Evolutionary conservation across 2,329 filamentous ascomycete species (phyloP).

Genomic region (Ambrosiella xylebori): DNA sequence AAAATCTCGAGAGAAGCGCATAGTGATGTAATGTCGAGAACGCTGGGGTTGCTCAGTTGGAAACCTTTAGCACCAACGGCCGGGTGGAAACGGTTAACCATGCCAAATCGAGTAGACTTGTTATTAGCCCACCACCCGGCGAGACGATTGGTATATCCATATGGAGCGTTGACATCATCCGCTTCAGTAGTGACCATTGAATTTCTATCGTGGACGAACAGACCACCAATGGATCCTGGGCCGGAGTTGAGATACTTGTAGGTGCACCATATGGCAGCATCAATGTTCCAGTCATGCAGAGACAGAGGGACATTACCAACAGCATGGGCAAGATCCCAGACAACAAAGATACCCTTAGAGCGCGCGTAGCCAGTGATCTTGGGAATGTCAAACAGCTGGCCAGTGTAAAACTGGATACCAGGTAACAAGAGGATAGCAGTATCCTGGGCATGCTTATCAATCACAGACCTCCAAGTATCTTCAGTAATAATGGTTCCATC

Average conservation of each 20-base stretch:
- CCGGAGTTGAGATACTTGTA: constrained; percentile 91
- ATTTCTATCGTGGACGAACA: constrained; percentile 66
- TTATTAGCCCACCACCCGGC: constrained; percentile 80
- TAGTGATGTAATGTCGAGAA: constrained; percentile 55
- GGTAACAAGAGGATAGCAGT: constrained; percentile 67
- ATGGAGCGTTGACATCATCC: constrained; percentile 19
- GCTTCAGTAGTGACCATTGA: constrained; percentile 29
- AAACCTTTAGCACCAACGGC: constrained; percentile 64
- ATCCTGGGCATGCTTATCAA: constrained; percentile 55
- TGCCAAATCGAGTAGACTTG: constrained; percentile 59
- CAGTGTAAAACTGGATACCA: constrained; percentile 83
- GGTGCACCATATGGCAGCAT: constrained; percentile 84
- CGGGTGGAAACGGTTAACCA: constrained; percentile 67
- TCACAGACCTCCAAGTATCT: constrained; percentile 51
- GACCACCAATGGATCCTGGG: constrained; percentile 61
- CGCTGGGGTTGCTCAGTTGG: constrained; percentile 65
- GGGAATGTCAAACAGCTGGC: constrained; percentile 71
- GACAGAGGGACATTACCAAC: constrained; percentile 65
- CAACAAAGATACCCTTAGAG: constrained; percentile 51
- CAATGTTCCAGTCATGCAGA: constrained; percentile 77
- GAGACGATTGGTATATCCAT: constrained; percentile 45
- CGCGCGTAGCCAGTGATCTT: constrained; percentile 65
- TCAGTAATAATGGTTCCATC: constrained; percentile 44
- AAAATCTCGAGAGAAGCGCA: constrained; percentile 56
- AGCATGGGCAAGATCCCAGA: constrained; percentile 81